Base-by-base conservation (phyloP, 805 yeast genomes). In the Candida arabinofermentans region DNA sequence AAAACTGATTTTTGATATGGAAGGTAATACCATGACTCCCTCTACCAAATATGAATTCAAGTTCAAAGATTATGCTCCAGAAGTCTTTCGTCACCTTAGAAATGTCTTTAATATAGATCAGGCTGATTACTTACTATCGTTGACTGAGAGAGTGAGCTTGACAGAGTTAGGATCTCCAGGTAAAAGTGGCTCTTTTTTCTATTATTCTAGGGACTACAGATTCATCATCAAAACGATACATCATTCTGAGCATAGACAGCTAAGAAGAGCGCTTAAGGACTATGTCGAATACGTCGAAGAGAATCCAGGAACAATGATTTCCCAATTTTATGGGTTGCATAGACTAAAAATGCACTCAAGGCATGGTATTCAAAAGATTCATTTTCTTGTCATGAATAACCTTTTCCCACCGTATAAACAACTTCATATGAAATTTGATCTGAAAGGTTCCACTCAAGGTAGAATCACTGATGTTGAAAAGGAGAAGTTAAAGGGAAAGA, bases 251-350 rank as follows among this genome's bases (percentile, higher is more conserved):
- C 98, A 93, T 66, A 78, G 79, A 47, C 93, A 87, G 59, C 66
- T 93, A 46, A 71, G 95, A 51, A 72, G 70, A 47, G 79, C 86
- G 27, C 70, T 93, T 36, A 77, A 80, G 54, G 82, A 83, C 35
- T 93, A 93, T 62, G 80, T 89, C 60, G 60, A 71, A 13, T 96
- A 93, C 62, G 90, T 91, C 31, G 80, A 79, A 56, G 69, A 71
- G 13, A 84, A 91, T 57, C 97, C 97, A 21, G 81, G 86, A 57
- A 93, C 99, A 0, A 70, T 93, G 48, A 69, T 93, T 5, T 84
- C 95, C n/a, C 99, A 93, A 65, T 89, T 91, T 62, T 93, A 93
- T 65, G 99, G 99, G 0, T 71, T 93, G 40, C 98, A 93, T 61
- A 71, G 99, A 45, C 82, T 93, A 37, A 89, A 91, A 61, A 82